Conservation (phyloP, 2,329 filamentous ascomycete species). For the Claviceps pusilla region DNA sequence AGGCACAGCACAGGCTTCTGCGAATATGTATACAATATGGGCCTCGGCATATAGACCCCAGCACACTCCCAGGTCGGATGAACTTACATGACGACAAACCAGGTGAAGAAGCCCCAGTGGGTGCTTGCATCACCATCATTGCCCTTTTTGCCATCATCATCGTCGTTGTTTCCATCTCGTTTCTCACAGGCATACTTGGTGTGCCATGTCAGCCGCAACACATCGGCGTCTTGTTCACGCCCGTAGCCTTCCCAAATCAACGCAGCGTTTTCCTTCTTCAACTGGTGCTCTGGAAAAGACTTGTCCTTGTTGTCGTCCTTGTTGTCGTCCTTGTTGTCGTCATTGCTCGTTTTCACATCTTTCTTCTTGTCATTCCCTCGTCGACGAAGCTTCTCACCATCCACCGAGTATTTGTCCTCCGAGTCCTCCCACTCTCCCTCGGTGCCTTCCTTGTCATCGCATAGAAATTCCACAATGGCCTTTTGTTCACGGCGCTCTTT, state of each 20-base stretch:
- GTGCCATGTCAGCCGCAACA: slow-evolving; percentile 66
- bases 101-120: slow-evolving; percentile 93
- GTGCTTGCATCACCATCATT: slow-evolving; percentile 31
- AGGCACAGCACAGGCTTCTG: background rate
- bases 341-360: slow-evolving; percentile 21
- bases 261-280: slow-evolving; percentile 42
- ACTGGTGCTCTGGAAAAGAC: slow-evolving; percentile 33
- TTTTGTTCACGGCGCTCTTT: slow-evolving; percentile 46
- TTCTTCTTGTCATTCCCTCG: slow-evolving; percentile 3
- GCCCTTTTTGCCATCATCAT: slow-evolving; percentile 19
- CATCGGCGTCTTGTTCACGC: slow-evolving; percentile 37
- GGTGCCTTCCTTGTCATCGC: slow-evolving; percentile 57
- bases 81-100: slow-evolving; percentile 83
- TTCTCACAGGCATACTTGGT: slow-evolving; percentile 75
- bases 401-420: slow-evolving; percentile 20
- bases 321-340: slow-evolving; percentile 15
- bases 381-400: background rate
- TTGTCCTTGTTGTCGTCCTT: slow-evolving; percentile 25
- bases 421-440: slow-evolving; percentile 51
- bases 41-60: background rate
- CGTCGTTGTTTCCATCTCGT: slow-evolving; percentile 28
- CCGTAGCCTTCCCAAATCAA: slow-evolving; percentile 66
- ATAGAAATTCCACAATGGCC: slow-evolving; percentile 74
- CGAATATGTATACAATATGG: no score
- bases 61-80: background rate